These are phyloP conservation scores for Colletotrichum abscissum DNA, from an alignment of 2,329 filamentous ascomycete species.

Conservation along the genomic window DNA sequence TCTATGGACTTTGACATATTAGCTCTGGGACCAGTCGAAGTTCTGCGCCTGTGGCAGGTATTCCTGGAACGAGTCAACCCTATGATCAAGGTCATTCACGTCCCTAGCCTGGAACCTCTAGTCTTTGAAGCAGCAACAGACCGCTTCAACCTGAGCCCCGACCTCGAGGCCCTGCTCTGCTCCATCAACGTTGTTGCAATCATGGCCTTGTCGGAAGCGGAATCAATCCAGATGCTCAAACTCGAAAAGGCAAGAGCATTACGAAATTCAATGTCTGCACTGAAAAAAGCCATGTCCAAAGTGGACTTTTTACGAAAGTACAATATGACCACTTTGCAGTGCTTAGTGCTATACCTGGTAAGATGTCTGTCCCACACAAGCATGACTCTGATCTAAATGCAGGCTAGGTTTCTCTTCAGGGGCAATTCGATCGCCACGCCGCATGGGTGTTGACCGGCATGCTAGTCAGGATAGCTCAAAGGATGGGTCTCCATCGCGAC, in stretches of 20 bases:
- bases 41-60: conserved; percentile 76
- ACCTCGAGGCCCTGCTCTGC: conserved; percentile 70
- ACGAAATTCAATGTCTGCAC: conserved; percentile 61
- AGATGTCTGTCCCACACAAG: conserved; percentile 64
- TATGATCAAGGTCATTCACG: conserved; percentile 77
- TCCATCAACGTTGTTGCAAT: conserved; percentile 69
- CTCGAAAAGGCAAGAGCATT: conserved; percentile 59
- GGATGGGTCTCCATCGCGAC: conserved; percentile 75
- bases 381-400: conserved; percentile 31
- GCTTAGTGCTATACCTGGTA: conserved; percentile 68
- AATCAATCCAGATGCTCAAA: conserved; percentile 65
- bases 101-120: conserved; percentile 62
- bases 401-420: conserved; percentile 63
- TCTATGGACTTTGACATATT: conserved; percentile 25
- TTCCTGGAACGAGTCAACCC: conserved; percentile 82
- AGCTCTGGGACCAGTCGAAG: conserved; percentile 6
- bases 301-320: conserved; percentile 68
- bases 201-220: conserved; percentile 67
- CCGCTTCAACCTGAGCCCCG: conserved; percentile 21
- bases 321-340: conserved; percentile 68
- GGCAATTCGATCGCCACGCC: conserved; percentile 68
- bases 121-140: conserved; percentile 45
- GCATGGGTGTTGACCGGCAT: conserved; percentile 71
- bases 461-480: conserved; percentile 71
- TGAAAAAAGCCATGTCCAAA: conserved; percentile 59